Evolutionary conservation across 805 yeast species (phyloP), one percentile per base, ranked within the genome.

Genomic region (Starmerella asiatica): DNA sequence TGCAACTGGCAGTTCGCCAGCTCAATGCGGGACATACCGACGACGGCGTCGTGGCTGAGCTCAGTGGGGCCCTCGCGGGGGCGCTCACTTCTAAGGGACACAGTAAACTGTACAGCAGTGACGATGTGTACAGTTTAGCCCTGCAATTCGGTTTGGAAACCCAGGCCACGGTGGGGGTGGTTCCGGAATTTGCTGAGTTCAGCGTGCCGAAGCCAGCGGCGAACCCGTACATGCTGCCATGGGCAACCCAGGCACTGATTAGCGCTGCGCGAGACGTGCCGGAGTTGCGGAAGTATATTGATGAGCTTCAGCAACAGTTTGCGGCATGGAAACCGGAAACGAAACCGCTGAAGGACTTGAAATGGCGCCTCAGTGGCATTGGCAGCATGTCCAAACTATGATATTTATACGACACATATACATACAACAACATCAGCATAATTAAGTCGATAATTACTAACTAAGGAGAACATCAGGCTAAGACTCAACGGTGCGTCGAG

Each of bases 81-180:
- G 80, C 94, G 1, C 63, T 91, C 38, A 88, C 95, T 0, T 95
- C 96, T 3, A 86, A 91, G 6, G 98, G 98, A 0, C 98, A 88
- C 57, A 85, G 96, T 0, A 78, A 71, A 46, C 75, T 91, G 21
- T 88, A 88, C 58, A 79, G 81, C 51, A 94, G 83, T 48, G 73
- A 76, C 3, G 71, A 76, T 40, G 97, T 91, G 1, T 88, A 88
- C 56, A 82, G 76, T 48, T 56, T 82, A 45, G 95, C 91, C 0
- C 53, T 86, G 31, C 69, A 75, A 43, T 78, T 80, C 55, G 71
- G 82, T 1, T 59, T 86, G 18, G 85, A 80, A 50, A 83, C 96
- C 0, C 71, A 76, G 16, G 56, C 76, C 16, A 60, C 67, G 58
- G 62, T 30, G 64, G 70, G 14, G 17, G 33, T 45, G 1, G 49